These are phyloP conservation scores for Closterium sp. DNA, from an alignment of 139 green algal genomes.

Conservation along the genomic window DNA sequence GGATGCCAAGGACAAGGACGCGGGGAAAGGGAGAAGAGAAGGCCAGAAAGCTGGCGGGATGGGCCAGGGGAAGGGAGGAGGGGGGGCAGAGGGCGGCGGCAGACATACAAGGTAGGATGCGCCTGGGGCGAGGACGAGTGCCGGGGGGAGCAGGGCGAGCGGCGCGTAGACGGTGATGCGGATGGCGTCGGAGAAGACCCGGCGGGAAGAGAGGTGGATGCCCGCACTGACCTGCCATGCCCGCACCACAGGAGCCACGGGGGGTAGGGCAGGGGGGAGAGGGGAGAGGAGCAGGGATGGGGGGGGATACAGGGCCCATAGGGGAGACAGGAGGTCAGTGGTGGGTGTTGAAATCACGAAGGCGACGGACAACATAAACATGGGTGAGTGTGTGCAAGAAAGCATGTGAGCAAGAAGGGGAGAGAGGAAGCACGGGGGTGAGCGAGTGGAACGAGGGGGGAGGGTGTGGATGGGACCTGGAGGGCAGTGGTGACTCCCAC, in stretches of 20 bases:
- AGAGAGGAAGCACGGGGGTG: neutral
- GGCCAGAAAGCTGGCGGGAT: neutral
- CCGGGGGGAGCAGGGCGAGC: neutral
- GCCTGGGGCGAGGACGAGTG: constrained; percentile 1
- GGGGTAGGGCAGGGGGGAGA: neutral
- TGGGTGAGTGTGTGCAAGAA: neutral
- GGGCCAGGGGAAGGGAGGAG: neutral
- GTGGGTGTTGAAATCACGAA: neutral
- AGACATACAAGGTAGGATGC: constrained; percentile 16
- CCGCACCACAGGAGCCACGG: neutral
- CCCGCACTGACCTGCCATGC: constrained; percentile 4
- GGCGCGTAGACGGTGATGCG: constrained; percentile 8
- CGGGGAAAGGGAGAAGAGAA: neutral
- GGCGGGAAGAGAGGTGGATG: too few relatives aligned
- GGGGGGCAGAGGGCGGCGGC: too few relatives aligned
- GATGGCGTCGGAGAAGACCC: neutral
- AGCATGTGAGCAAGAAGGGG: neutral
- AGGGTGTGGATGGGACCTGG: constrained; percentile 4
- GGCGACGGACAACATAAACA: neutral
- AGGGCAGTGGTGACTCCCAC: neutral
- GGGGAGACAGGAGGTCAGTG: neutral
- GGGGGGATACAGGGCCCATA: neutral
- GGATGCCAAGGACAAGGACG: too few relatives aligned
- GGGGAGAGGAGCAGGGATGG: neutral
- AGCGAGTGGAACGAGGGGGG: neutral